phyloP scores from a whole-genome alignment of 306 rosid species.

The Acacia confusa region DNA sequence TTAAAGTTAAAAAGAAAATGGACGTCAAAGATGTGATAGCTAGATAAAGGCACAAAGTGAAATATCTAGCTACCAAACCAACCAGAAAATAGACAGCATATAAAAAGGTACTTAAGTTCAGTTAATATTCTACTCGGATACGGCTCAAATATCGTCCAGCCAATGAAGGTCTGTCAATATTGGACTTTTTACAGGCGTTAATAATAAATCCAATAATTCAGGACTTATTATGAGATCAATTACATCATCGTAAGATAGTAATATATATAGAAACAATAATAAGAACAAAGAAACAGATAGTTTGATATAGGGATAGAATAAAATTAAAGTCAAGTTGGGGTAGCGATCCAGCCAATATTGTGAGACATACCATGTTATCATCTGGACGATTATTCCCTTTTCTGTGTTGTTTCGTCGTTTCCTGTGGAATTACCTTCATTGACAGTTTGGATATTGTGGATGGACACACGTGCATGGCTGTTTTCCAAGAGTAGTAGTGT shows the following conservation, averaged over 20 bases:
- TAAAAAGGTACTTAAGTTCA: background rate
- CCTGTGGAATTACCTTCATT: slow-evolving; percentile 47
- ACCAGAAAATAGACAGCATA: background rate
- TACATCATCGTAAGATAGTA: slow-evolving; percentile 27
- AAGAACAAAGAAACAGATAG: slow-evolving; percentile 9
- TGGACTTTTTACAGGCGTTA: slow-evolving; percentile 8
- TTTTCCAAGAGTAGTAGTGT: slow-evolving; percentile 18
- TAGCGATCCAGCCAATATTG: slow-evolving; percentile 33
- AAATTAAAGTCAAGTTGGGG: slow-evolving; percentile 36
- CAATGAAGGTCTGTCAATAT: background rate
- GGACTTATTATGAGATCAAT: background rate
- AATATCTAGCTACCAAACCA: background rate
- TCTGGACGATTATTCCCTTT: slow-evolving; percentile 58
- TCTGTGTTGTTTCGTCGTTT: slow-evolving; percentile 46
- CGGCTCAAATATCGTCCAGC: slow-evolving; percentile 30
- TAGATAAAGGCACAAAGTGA: slow-evolving; percentile 24
- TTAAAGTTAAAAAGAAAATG: background rate
- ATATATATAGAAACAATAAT: background rate
- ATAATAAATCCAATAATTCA: slow-evolving; percentile 19
- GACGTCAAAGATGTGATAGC: background rate
- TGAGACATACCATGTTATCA: slow-evolving; percentile 38
- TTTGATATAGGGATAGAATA: background rate
- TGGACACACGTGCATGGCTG: slow-evolving; percentile 45
- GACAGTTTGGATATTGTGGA: slow-evolving; percentile 44
- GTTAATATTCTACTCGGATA: slow-evolving; percentile 12